phyloP scores from a whole-genome alignment of 2,329 filamentous ascomycete species.

The Cordyceps cateniannulata region DNA sequence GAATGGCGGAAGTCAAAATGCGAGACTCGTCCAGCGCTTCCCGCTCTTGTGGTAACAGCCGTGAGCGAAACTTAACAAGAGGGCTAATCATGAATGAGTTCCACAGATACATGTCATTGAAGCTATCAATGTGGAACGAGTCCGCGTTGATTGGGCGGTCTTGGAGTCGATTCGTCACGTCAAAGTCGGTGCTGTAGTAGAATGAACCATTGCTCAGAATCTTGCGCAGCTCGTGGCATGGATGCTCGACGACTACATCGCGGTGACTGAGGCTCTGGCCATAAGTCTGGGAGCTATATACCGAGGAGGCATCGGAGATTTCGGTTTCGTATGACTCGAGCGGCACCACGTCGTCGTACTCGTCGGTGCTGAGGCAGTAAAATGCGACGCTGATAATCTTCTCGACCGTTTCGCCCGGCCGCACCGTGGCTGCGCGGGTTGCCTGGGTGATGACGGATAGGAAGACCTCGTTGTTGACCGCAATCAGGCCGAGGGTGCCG shows the following conservation, averaged over 20 bases:
- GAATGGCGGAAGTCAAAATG: slow-evolving; percentile 87
- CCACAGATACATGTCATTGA: slow-evolving; percentile 92
- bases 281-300: slow-evolving; percentile 37
- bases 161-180: slow-evolving; percentile 87
- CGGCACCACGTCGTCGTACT: slow-evolving; percentile 72
- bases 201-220: slow-evolving; percentile 89
- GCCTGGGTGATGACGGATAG: slow-evolving; percentile 82
- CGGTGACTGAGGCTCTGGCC: slow-evolving; percentile 49
- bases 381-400: slow-evolving; percentile 84
- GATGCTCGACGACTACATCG: slow-evolving; percentile 73
- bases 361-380: slow-evolving; percentile 79
- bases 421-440: slow-evolving; percentile 69
- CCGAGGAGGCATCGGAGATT: slow-evolving; percentile 37
- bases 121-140: slow-evolving; percentile 83
- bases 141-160: slow-evolving; percentile 72
- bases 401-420: slow-evolving; percentile 84
- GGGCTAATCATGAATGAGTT: slow-evolving; percentile 98
- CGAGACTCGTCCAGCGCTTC: slow-evolving; percentile 76
- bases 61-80: slow-evolving; percentile 79
- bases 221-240: slow-evolving; percentile 85
- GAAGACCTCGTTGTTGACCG: slow-evolving; percentile 78
- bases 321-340: slow-evolving; percentile 47
- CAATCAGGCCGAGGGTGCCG: slow-evolving; percentile 83
- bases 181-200: slow-evolving; percentile 98
- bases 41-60: slow-evolving; percentile 68